phyloP scores from a whole-genome alignment of 1,284 basidiomycete genomes.

The Ceraceosorus guamensis region DNA sequence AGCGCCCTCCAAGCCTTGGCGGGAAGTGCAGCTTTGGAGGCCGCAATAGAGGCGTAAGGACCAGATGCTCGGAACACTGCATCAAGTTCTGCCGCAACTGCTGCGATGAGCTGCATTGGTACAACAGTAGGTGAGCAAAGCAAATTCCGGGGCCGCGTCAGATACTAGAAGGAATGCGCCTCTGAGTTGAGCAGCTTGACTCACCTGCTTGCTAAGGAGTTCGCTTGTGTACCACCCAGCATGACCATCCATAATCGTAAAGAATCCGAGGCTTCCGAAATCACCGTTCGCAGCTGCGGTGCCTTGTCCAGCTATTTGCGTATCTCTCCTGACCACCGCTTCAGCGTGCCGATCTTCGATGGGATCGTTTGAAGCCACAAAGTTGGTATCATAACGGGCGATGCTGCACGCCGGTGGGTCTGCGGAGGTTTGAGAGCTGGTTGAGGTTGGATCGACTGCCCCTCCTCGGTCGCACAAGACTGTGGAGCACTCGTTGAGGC shows the following conservation, averaged over 20 bases:
- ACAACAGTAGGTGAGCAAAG: neutral
- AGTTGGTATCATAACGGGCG: slow-evolving; percentile 45
- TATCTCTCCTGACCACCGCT: slow-evolving; percentile 45
- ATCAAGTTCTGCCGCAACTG: slow-evolving; percentile 70
- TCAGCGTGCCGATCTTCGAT: slow-evolving; percentile 45
- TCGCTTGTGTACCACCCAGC: slow-evolving; percentile 74
- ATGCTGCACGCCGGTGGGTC: slow-evolving; percentile 24
- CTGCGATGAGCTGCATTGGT: slow-evolving; percentile 61
- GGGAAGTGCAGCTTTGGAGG: slow-evolving; percentile 38
- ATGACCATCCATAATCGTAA: slow-evolving; percentile 89
- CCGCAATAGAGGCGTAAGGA: slow-evolving; percentile 42
- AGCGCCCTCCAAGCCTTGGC: slow-evolving; percentile 36
- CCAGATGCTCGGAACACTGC: slow-evolving; percentile 51
- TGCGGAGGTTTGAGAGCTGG: neutral
- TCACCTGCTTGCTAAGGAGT: slow-evolving; percentile 64
- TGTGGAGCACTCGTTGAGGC: slow-evolving; percentile 35
- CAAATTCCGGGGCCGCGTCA: too few species aligned
- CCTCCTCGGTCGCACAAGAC: slow-evolving; percentile 25
- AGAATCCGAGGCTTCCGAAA: slow-evolving; percentile 56
- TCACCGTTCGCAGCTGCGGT: neutral
- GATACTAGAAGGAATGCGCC: neutral
- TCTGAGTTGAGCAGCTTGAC: neutral
- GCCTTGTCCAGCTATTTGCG: slow-evolving; percentile 17
- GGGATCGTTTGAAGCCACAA: slow-evolving; percentile 41
- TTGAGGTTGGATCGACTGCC: too few species aligned